Evolutionary conservation across 2,329 filamentous ascomycete species (phyloP).

Genomic region (Fusarium caatingaense): DNA sequence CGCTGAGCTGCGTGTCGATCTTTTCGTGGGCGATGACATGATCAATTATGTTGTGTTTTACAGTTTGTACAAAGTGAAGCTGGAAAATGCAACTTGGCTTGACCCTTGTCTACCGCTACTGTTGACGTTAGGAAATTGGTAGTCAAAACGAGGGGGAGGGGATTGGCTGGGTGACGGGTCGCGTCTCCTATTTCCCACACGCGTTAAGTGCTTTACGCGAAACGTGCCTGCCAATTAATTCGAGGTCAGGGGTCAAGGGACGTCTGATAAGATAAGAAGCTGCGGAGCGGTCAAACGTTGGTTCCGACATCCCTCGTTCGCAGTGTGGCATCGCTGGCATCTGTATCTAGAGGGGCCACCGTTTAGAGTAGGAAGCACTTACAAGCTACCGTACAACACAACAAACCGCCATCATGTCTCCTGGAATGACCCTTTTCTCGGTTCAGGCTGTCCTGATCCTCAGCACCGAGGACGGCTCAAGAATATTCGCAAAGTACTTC

Average conservation of each 20-base stretch:
- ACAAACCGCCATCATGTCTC: conserved; percentile 67
- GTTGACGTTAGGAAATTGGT: conserved; percentile 41
- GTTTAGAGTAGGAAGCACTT: conserved; percentile 31
- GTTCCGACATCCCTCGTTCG: conserved; percentile 40
- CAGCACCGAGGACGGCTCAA: conserved; percentile 86
- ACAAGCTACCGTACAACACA: conserved; percentile 34
- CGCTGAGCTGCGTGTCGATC: conserved; percentile 61
- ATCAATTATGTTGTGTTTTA: conserved; percentile 22
- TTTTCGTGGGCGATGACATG: conserved; percentile 60
- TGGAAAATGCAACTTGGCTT: conserved; percentile 14
- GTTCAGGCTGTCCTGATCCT: conserved; percentile 83
- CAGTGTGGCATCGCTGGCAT: conserved; percentile 45
- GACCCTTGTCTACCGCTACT: conserved; percentile 28
- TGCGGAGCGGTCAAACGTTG: conserved; percentile 50
- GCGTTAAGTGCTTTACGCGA: conserved; percentile 57
- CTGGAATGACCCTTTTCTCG: conserved; percentile 79
- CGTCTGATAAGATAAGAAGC: conserved; percentile 9
- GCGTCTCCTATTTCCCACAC: conserved; percentile 44
- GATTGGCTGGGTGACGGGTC: conserved; percentile 43
- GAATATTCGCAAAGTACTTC: conserved; percentile 97
- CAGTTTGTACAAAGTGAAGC: conserved; percentile 20
- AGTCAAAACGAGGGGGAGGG: conserved; percentile 44
- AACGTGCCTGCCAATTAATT: conserved; percentile 6
- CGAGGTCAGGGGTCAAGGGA: background rate
- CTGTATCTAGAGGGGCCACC: conserved; percentile 49